Evolutionary conservation across 1,284 basidiomycete genomes (phyloP).

Genomic region (Singerocomus inundabilis): DNA sequence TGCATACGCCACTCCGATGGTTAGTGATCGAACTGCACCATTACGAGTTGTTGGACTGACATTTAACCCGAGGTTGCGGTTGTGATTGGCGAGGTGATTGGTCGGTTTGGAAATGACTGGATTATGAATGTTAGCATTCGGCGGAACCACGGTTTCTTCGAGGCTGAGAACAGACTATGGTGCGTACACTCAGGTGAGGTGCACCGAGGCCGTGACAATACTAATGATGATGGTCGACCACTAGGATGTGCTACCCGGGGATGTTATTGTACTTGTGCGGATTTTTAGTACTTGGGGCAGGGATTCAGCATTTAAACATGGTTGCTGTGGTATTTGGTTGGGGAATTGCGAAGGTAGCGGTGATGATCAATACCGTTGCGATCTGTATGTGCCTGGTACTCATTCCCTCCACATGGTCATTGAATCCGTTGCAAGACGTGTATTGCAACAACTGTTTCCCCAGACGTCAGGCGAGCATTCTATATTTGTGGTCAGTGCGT

Average conservation of each 20-base stretch:
- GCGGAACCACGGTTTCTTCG: conserved; percentile 66
- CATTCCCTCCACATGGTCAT: not conserved
- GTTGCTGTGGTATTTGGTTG: conserved; percentile 63
- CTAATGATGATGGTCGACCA: not conserved
- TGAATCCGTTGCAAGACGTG: conserved; percentile 41
- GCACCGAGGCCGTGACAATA: not conserved
- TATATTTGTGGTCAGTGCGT: not conserved
- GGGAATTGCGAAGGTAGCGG: conserved; percentile 58
- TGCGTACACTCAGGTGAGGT: conserved; percentile 25
- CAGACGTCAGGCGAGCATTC: conserved; percentile 23
- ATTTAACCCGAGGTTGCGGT: conserved; percentile 47
- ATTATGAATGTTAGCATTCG: conserved; percentile 57
- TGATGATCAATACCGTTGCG: conserved; percentile 67
- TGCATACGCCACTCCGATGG: conserved; percentile 63
- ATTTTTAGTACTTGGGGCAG: conserved; percentile 58
- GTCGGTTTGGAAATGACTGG: conserved; percentile 67
- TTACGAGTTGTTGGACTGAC: not conserved
- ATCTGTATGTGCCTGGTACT: conserved; percentile 43
- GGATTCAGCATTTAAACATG: conserved; percentile 55
- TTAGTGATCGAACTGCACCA: conserved; percentile 26
- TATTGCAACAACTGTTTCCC: conserved; percentile 51
- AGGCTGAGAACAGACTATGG: conserved; percentile 70
- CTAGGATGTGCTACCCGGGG: conserved; percentile 64
- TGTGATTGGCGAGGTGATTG: conserved; percentile 66
- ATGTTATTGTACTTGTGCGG: conserved; percentile 63